Conservation (phyloP, 768 basidiomycete genomes). For the Russula brevipes region DNA sequence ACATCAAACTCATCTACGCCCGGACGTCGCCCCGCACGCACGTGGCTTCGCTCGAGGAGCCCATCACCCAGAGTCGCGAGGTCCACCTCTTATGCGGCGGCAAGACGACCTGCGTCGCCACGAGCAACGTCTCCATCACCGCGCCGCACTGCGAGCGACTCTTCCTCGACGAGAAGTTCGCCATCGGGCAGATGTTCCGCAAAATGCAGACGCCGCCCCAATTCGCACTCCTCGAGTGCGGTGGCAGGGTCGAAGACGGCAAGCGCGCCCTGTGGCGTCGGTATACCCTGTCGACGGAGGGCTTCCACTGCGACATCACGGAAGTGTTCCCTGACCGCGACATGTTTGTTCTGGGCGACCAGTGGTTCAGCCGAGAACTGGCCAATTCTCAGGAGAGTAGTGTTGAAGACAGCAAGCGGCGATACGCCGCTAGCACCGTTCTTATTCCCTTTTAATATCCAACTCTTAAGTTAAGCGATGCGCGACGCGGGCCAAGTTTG, state of each 20-base stretch:
- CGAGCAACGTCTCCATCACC: conserved; percentile 58
- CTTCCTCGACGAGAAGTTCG: conserved; percentile 61
- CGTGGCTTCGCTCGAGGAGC: conserved; percentile 40
- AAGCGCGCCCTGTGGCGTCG: conserved; percentile 44
- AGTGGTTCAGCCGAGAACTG: conserved; percentile 47
- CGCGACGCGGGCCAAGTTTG: too few relatives aligned
- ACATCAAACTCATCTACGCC: conserved; percentile 53
- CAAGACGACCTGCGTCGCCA: conserved; percentile 56
- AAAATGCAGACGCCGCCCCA: conserved; percentile 48
- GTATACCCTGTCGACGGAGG: conserved; percentile 52
- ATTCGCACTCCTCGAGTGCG: conserved; percentile 56
- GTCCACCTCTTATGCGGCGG: conserved; percentile 57
- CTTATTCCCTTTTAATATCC: conserved; percentile 1
- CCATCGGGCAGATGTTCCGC: conserved; percentile 64
- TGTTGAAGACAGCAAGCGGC: conserved; percentile 16
- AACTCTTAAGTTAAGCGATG: too few relatives aligned
- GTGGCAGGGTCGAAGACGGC: conserved; percentile 31
- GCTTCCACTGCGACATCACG: conserved; percentile 61
- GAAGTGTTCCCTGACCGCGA: conserved; percentile 64
- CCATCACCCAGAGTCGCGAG: conserved; percentile 57
- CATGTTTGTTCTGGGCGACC: conserved; percentile 55
- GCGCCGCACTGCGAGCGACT: conserved; percentile 52
- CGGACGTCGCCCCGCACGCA: conserved; percentile 37
- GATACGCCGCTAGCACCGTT: conserved; percentile 13
- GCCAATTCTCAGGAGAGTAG: background rate